A percentile compares a stretch with the other conserved stretches of the same genome.
Evolutionary conservation across 306 rosid species (phyloP).

Genomic region (Rosa lucieae): DNA sequence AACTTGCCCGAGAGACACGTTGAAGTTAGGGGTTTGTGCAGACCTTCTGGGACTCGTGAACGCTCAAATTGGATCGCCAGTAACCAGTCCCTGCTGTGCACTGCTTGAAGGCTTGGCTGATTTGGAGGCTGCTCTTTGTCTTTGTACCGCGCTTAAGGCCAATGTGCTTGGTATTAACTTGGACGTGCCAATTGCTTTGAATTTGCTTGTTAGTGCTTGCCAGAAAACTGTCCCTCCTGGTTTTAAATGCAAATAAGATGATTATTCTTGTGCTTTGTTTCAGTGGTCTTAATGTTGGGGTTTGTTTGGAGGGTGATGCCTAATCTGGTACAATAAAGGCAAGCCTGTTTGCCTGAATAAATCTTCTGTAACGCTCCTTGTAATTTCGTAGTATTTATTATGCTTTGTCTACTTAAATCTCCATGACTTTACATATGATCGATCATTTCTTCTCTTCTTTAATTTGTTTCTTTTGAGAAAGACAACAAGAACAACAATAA

Average conservation of each 20-base stretch:
- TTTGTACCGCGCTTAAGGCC: conserved; percentile 77
- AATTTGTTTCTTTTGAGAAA: too few relatives aligned
- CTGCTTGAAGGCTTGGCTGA: conserved; percentile 61
- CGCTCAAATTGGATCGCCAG: conserved; percentile 47
- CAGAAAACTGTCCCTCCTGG: conserved; percentile 64
- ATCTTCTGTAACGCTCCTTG: background rate
- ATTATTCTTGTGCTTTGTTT: background rate
- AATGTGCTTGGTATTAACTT: conserved; percentile 74
- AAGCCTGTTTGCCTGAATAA: conserved; percentile 30
- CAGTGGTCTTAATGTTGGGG: background rate
- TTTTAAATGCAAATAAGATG: conserved; percentile 48
- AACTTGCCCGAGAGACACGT: conserved; percentile 34
- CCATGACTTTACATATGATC: background rate
- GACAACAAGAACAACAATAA: too few relatives aligned
- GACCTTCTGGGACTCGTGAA: conserved; percentile 54
- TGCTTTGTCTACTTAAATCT: background rate
- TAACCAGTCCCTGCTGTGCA: conserved; percentile 61
- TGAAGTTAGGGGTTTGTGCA: conserved; percentile 69
- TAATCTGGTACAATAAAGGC: conserved; percentile 23
- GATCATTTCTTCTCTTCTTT: too few relatives aligned
- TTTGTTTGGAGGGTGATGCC: background rate
- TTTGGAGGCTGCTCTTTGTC: conserved; percentile 68
- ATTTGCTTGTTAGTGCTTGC: conserved; percentile 73
- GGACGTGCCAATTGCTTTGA: conserved; percentile 57
- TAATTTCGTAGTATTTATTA: background rate